Evolutionary conservation across 2,329 filamentous ascomycete genomes (phyloP).

Genomic region (Iodosphaeria phyllophila): DNA sequence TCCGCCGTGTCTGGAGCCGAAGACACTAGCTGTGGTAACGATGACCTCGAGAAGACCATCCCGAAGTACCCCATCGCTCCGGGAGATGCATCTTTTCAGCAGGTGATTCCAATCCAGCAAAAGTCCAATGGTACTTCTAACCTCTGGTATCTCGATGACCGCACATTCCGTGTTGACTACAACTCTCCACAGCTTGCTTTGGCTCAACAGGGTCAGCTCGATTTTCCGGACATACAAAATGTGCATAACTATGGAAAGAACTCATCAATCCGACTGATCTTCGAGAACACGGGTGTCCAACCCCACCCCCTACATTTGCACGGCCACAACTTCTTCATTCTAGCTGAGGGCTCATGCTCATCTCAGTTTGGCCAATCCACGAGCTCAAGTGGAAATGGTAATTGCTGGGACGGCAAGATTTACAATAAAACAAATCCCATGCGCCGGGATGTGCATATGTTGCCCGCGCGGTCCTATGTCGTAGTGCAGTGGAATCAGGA

Average conservation of each 20-base stretch:
- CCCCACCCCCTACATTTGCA: constrained; percentile 29
- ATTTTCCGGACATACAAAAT: constrained; percentile 5
- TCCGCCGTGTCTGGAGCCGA: constrained; percentile 4
- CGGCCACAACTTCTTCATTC: constrained; percentile 28
- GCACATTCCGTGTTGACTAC: constrained; percentile 7
- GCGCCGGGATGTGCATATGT: constrained; percentile 17
- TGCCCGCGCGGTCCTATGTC: constrained; percentile 13
- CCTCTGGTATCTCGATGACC: constrained; percentile 6
- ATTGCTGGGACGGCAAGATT: constrained; percentile 8
- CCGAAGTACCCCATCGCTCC: constrained; percentile 4
- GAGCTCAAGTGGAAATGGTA: constrained; percentile 3
- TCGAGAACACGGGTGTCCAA: constrained; percentile 10
- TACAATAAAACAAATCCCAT: constrained; percentile 15
- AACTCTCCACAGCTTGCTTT: constrained; percentile 7
- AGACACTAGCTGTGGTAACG: constrained; percentile 7
- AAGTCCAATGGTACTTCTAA: constrained; percentile 5
- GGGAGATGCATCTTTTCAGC: constrained; percentile 3
- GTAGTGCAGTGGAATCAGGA: constrained; percentile 16
- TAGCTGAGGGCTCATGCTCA: constrained; percentile 13
- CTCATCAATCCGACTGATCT: constrained; percentile 11
- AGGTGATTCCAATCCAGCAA: constrained; percentile 6
- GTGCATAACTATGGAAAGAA: constrained; percentile 7
- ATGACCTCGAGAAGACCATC: constrained; percentile 4
- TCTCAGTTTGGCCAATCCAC: constrained; percentile 5
- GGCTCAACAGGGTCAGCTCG: constrained; percentile 3